Conservation (phyloP, 2,329 filamentous ascomycete species). For the Xylaria multiplex region DNA sequence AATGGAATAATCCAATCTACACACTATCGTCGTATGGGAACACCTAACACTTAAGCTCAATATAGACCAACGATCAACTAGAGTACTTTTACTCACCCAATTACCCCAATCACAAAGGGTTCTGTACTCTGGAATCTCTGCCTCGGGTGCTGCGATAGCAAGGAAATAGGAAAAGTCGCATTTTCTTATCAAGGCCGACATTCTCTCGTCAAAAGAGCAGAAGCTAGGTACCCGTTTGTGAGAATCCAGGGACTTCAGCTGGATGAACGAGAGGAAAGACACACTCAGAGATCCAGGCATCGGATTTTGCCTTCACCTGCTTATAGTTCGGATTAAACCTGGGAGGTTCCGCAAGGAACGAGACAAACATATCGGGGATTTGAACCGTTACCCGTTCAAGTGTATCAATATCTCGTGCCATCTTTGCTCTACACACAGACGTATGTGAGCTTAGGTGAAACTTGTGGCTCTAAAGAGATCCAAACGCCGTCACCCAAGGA, state of each 20-base stretch:
- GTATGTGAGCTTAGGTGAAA: background rate
- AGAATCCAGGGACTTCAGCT: background rate
- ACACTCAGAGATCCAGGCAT: conserved; percentile 30
- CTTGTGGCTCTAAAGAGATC: background rate
- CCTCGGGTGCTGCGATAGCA: conserved; percentile 28
- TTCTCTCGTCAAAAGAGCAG: conserved; percentile 28
- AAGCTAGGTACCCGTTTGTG: conserved; percentile 7
- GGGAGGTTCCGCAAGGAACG: conserved; percentile 28
- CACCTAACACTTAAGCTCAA: conserved; percentile 16
- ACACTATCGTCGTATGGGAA: conserved; percentile 32
- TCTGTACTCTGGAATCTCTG: conserved; percentile 12
- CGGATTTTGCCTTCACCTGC: conserved; percentile 25
- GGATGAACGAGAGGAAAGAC: background rate
- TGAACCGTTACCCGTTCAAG: conserved; percentile 15
- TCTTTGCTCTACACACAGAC: conserved; percentile 1
- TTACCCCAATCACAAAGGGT: conserved; percentile 32
- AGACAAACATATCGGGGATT: conserved; percentile 30
- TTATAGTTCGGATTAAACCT: conserved; percentile 27
- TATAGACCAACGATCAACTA: background rate
- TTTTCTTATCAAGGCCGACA: conserved; percentile 20
- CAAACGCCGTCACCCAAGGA: too few relatives aligned
- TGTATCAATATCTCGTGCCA: background rate
- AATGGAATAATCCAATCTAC: background rate
- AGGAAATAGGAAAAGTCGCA: conserved; percentile 35
- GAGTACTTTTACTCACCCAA: conserved; percentile 16